Evolutionary conservation across 2,329 filamentous ascomycete species (phyloP).

Genomic region (Aspergillus sp.): DNA sequence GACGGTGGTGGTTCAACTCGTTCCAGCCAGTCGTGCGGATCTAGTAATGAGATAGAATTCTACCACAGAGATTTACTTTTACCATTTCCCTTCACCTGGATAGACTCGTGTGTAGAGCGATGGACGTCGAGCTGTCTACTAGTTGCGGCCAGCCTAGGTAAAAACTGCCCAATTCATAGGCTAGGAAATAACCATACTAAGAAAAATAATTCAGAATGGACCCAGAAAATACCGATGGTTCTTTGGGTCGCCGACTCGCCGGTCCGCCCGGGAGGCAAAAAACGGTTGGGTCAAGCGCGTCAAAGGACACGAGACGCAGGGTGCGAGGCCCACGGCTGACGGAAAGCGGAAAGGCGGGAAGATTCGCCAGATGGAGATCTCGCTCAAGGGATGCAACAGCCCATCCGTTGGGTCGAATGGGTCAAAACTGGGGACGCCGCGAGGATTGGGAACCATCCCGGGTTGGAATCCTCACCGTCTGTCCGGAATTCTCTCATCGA

Average conservation of each 20-base stretch:
- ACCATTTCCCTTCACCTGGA: background rate
- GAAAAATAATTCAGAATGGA: constrained; percentile 1
- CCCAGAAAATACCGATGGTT: constrained; percentile 6
- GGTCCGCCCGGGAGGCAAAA: constrained; percentile 25
- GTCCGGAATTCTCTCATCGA: background rate
- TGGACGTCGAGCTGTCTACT: background rate
- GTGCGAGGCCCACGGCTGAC: constrained; percentile 18
- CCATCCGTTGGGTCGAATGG: constrained; percentile 19
- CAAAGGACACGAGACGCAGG: constrained; percentile 22
- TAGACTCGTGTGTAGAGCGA: no score
- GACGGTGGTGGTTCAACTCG: background rate
- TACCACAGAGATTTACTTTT: background rate
- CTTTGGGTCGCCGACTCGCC: constrained; percentile 21
- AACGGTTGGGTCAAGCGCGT: constrained; percentile 21
- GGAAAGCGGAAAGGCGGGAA: constrained; percentile 24
- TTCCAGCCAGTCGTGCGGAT: no score
- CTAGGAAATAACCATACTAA: constrained; percentile 1
- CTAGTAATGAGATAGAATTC: background rate
- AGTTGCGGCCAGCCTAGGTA: background rate
- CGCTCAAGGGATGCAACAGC: constrained; percentile 12
- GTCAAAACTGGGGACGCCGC: constrained; percentile 7
- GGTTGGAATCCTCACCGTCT: background rate
- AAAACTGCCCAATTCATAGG: background rate
- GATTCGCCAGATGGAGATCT: constrained; percentile 19
- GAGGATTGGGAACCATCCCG: background rate